Percentiles rank a stretch among this genome's conserved stretches.
phyloP scores from a whole-genome alignment of 192 early-diverging fungal genomes.

The Backusella psychrophila region DNA sequence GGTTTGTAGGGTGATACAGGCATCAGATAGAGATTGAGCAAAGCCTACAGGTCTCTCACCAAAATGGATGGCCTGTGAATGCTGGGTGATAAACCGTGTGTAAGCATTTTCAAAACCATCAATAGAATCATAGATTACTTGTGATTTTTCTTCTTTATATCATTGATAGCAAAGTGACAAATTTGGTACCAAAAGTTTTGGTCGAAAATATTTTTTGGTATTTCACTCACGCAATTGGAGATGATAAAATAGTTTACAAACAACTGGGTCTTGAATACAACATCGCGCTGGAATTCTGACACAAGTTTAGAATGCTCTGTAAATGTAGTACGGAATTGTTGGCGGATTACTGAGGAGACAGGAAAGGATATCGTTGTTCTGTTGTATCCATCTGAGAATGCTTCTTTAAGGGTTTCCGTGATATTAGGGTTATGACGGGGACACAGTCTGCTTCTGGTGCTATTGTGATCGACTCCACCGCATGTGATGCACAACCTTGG shows the following conservation, averaged over 20 bases:
- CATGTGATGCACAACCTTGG: no score
- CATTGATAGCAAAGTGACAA: background rate
- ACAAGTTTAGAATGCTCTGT: no score
- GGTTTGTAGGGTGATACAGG: background rate
- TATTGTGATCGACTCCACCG: no score
- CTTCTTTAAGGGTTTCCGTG: no score
- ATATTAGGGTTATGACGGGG: no score
- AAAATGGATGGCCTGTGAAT: background rate
- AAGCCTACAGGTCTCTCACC: background rate
- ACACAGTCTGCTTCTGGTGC: no score
- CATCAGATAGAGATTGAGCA: background rate
- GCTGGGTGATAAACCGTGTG: background rate
- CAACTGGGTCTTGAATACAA: background rate
- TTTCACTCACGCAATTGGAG: background rate
- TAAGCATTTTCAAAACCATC: background rate
- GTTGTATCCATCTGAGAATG: no score
- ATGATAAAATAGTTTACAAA: background rate
- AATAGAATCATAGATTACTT: no score
- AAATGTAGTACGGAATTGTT: no score
- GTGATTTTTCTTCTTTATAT: background rate
- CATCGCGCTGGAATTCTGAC: background rate
- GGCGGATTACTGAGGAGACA: no score
- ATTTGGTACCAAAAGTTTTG: background rate
- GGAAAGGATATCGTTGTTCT: no score
- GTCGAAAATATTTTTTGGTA: background rate